Evolutionary conservation across 352 stramenopile genomes (phyloP).

Genomic region (Peronosclerospora sorghi): DNA sequence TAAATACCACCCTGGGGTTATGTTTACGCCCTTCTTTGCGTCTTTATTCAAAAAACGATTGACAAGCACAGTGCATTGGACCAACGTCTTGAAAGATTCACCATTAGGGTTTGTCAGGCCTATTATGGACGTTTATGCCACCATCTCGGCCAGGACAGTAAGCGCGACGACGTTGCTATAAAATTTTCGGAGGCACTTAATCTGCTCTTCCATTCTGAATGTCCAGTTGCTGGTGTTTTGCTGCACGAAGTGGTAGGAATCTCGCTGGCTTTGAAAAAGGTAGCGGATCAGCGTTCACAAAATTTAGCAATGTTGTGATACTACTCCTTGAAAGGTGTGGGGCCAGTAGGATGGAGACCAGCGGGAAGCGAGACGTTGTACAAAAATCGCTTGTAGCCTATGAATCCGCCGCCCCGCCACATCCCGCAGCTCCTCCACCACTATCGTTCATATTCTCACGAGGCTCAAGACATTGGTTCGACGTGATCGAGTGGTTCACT

Average conservation of each 20-base stretch:
- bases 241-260: conserved; percentile 16
- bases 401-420: conserved; percentile 8
- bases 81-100: conserved; percentile 16
- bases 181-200: conserved; percentile 23
- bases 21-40: conserved; percentile 24
- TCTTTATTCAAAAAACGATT: conserved; percentile 9
- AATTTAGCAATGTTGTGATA: conserved; percentile 24
- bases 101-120: conserved; percentile 9
- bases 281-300: conserved; percentile 2
- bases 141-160: conserved; percentile 5
- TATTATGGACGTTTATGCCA: conserved; percentile 15
- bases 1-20: conserved; percentile 33
- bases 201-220: conserved; percentile 15
- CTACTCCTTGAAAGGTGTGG: conserved; percentile 15
- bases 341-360: conserved; percentile 7
- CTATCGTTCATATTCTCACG: conserved; percentile 14
- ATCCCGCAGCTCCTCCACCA: background rate
- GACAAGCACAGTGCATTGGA: conserved; percentile 10
- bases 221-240: conserved; percentile 4
- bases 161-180: conserved; percentile 4
- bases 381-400: conserved; percentile 26
- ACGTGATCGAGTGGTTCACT: no score
- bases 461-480: no score
- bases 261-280: conserved; percentile 12
- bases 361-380: conserved; percentile 21